phyloP scores from a whole-genome alignment of 768 basidiomycete genomes.

The Podaxis mareebaensis region DNA sequence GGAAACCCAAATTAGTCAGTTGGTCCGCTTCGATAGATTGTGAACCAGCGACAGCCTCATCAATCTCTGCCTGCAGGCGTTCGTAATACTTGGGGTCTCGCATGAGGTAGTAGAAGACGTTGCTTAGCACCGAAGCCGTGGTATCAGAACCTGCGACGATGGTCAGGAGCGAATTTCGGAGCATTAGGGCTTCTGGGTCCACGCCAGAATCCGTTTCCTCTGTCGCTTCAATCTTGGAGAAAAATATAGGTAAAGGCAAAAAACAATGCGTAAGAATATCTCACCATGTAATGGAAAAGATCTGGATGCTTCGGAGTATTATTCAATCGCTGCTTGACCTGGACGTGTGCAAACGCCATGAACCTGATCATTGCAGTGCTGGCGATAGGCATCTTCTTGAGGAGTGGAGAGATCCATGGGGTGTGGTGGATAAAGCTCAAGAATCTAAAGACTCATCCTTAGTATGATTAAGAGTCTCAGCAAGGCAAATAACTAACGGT shows the following conservation, averaged over 20 bases:
- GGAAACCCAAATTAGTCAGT: conserved; percentile 25
- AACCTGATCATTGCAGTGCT: conserved; percentile 4
- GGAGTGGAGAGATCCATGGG: conserved; percentile 10
- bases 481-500: conserved; percentile 17
- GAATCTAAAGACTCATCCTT: neutral
- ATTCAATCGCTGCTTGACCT: conserved; percentile 22
- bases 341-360: neutral
- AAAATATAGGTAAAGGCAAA: neutral
- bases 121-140: conserved; percentile 26
- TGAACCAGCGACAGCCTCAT: conserved; percentile 16
- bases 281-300: conserved; percentile 30
- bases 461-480: neutral
- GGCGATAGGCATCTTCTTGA: conserved; percentile 5
- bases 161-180: conserved; percentile 26
- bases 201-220: conserved; percentile 13
- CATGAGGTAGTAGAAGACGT: conserved; percentile 29
- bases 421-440: conserved; percentile 20
- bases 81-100: conserved; percentile 21
- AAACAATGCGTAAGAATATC: neutral
- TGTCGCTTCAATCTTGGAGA: conserved; percentile 18
- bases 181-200: conserved; percentile 16
- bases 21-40: conserved; percentile 21
- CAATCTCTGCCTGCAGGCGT: conserved; percentile 28
- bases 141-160: conserved; percentile 37
- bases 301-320: conserved; percentile 23